These are phyloP conservation scores for Mimosa pudica DNA, from an alignment of 306 rosid species.

Conservation along the genomic window DNA sequence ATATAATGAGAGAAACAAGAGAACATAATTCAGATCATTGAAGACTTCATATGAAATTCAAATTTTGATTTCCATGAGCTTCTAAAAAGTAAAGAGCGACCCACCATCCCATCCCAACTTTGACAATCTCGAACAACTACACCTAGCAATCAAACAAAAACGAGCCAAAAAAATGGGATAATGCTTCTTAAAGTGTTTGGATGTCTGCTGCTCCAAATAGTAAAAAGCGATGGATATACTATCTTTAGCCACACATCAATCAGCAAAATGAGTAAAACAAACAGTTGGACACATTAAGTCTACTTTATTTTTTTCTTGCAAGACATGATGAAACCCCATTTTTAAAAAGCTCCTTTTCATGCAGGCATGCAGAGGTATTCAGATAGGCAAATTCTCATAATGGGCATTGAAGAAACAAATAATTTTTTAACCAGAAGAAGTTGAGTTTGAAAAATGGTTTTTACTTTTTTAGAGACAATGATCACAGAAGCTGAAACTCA, in stretches of 20 bases:
- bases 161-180: neutral
- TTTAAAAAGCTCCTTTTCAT: neutral
- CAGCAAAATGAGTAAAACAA: neutral
- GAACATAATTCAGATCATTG: constrained; percentile 3
- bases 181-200: neutral
- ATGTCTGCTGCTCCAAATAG: neutral
- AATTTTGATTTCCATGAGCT: constrained; percentile 1
- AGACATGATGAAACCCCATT: neutral
- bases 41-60: neutral
- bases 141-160: neutral
- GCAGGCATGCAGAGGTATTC: neutral
- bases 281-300: neutral
- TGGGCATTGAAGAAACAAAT: too few relatives aligned
- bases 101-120: neutral
- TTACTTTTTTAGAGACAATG: neutral
- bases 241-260: neutral
- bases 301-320: neutral
- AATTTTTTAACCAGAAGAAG: neutral
- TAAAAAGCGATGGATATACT: neutral
- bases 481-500: neutral
- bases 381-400: neutral
- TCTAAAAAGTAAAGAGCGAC: neutral
- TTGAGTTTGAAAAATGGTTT: neutral
- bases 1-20: neutral
- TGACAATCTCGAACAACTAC: neutral